Base-by-base conservation (phyloP, 2,329 filamentous ascomycete genomes). In the Ophiocordyceps camponoti-floridani region DNA sequence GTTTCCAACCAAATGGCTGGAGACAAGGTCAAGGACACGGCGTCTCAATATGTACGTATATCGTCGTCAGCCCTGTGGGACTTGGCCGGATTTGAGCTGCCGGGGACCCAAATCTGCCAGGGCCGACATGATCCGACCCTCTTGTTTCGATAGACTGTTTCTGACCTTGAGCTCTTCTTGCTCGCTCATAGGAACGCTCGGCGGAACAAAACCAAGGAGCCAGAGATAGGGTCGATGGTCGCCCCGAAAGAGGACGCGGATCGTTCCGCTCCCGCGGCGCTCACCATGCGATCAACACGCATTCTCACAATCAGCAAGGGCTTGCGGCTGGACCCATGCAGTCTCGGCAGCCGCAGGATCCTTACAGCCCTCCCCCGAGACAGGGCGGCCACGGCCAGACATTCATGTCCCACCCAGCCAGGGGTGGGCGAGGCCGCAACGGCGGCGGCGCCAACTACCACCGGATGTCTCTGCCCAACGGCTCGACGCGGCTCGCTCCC, bases 191-290 rank as follows among this genome's bases (percentile, higher is more conserved):
- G 13, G 6, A 28, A 16, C 13, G n/a, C n/a, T 41, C 37, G 12
- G 13, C 19, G 23, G 37, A 60, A 18, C 50, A 52, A 43, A 44
- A 46, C 14, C 54, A 58, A n/a, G 46, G 50, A 43, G 47, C 54
- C 31, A 58, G 56, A 46, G 52, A 58, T 18, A 59, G 60, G 41
- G 53, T 56, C 12, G 66, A 69, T 48, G 57, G 55, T 45, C 57
- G 68, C 54, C 48, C 57, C 49, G 56, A 68, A 50, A 56, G 61
- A 44, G 62, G 62, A 18, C 66, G 68, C 33, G 67, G 67, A 18
- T 62, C 62, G 23, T 70, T 59, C 47, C 64, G 69, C 35, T 62
- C 62, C 41, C 68, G 69, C 42, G 69, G 67, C 35, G 61, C 60
- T 16, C 67, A 70, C 48, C 62, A 63, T 46, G 52, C 53, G 35